phyloP scores from a whole-genome alignment of 2,329 filamentous ascomycete species.

The Xylaria sp. region DNA sequence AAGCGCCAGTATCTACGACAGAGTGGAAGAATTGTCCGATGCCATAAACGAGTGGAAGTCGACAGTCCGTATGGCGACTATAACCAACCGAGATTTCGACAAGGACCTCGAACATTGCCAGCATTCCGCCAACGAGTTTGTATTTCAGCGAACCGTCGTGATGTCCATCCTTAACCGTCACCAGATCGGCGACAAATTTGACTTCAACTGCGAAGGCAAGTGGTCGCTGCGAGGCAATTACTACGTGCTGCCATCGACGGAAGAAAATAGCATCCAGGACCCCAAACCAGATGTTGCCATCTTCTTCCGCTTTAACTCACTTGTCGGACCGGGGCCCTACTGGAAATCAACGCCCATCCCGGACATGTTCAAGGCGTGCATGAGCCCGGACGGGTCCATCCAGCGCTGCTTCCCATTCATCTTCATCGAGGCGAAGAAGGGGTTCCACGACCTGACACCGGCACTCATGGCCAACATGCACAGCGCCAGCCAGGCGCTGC shows the following conservation, averaged over 20 bases:
- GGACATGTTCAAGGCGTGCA: neutral
- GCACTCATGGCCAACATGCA: slow-evolving; percentile 18
- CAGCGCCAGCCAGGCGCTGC: slow-evolving; percentile 17
- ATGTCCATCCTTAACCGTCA: slow-evolving; percentile 16
- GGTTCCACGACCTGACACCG: neutral
- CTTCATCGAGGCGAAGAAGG: slow-evolving; percentile 11
- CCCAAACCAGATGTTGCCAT: slow-evolving; percentile 23
- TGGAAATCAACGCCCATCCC: neutral
- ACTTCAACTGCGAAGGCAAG: slow-evolving; percentile 12
- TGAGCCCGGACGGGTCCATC: neutral
- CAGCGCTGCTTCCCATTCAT: slow-evolving; percentile 14
- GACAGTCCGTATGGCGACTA: neutral
- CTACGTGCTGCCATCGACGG: slow-evolving; percentile 5
- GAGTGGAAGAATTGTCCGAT: slow-evolving; percentile 3
- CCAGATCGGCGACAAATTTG: slow-evolving; percentile 6
- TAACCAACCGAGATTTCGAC: slow-evolving; percentile 3
- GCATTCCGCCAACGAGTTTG: neutral
- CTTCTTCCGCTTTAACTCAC: slow-evolving; percentile 11
- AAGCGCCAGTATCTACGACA: neutral
- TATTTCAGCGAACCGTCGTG: slow-evolving; percentile 22
- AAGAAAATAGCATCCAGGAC: neutral
- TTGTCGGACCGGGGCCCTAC: neutral
- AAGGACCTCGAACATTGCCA: slow-evolving; percentile 10
- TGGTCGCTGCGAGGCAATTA: slow-evolving; percentile 8
- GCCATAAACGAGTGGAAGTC: slow-evolving; percentile 13